Evolutionary conservation across 495 filamentous ascomycete species (phyloP).

Genomic region (Bacidia gigantensis): DNA sequence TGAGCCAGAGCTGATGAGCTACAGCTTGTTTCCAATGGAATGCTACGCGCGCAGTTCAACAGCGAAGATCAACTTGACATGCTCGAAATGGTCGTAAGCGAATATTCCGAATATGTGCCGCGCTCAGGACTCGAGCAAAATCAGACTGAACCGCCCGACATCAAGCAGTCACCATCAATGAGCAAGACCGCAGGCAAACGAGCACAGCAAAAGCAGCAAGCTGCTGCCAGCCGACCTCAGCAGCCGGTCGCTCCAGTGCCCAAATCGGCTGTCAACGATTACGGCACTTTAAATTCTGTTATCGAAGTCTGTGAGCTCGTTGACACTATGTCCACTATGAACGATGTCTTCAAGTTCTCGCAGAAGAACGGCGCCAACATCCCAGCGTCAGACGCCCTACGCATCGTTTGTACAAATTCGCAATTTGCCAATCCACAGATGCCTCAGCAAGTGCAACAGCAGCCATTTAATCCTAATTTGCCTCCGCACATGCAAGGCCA

Average conservation of each 20-base stretch:
- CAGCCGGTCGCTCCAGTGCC: constrained; percentile 41
- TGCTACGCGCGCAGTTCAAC: constrained; percentile 52
- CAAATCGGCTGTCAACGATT: constrained; percentile 46
- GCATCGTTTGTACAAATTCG: constrained; percentile 4
- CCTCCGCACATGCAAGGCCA: constrained; percentile 6
- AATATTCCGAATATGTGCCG: constrained; percentile 57
- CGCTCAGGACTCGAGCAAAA: constrained; percentile 32
- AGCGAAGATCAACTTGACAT: constrained; percentile 56
- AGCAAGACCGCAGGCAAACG: constrained; percentile 45
- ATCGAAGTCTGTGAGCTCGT: constrained; percentile 61
- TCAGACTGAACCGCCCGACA: constrained; percentile 38
- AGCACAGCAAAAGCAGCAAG: constrained; percentile 31
- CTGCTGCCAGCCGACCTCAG: constrained; percentile 14
- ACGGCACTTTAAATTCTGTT: constrained; percentile 43
- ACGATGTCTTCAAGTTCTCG: constrained; percentile 47
- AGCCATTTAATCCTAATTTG: constrained; percentile 13
- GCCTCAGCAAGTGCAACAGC: constrained; percentile 24
- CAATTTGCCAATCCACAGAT: constrained; percentile 21
- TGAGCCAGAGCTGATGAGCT: constrained; percentile 15
- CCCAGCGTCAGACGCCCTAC: background rate
- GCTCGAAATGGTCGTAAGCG: constrained; percentile 50
- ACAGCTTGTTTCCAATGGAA: constrained; percentile 51
- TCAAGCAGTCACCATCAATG: constrained; percentile 54
- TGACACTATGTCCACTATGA: constrained; percentile 65
- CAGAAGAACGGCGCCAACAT: constrained; percentile 33